Conservation (phyloP, 2,329 filamentous ascomycete species). For the Talaromyces sp. region DNA sequence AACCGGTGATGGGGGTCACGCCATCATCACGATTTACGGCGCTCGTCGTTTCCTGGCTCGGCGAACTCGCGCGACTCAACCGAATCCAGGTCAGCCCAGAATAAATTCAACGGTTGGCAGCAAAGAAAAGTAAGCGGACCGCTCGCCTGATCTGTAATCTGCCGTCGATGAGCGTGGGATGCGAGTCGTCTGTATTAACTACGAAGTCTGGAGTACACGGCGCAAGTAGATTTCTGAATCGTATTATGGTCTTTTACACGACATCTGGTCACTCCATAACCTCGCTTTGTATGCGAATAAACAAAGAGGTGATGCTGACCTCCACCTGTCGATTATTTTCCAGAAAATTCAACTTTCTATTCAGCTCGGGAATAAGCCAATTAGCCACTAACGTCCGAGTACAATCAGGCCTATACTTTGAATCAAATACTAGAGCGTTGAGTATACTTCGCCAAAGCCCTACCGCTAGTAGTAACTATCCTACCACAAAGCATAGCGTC, state of each 20-base stretch:
- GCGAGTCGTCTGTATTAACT: background rate
- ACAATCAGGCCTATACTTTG: background rate
- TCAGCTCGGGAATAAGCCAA: background rate
- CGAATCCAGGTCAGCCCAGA: background rate
- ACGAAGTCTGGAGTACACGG: background rate
- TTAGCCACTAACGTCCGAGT: background rate
- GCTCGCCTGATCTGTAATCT: background rate
- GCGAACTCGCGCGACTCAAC: background rate
- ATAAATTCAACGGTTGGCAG: background rate
- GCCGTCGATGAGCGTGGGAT: background rate
- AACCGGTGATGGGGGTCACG: background rate
- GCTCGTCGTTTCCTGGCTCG: background rate
- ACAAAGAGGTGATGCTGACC: background rate
- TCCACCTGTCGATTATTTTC: background rate
- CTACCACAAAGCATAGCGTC: background rate
- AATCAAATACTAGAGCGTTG: background rate
- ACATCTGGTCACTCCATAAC: background rate
- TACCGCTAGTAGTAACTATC: background rate
- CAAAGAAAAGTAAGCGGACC: background rate
- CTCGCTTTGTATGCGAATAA: background rate
- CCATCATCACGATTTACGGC: background rate
- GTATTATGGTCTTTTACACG: background rate
- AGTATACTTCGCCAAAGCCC: background rate
- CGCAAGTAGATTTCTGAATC: background rate
- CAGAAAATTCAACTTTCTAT: background rate